These are phyloP conservation scores for Exidia glandulosa DNA, from an alignment of 768 basidiomycete genomes.

Conservation along the genomic window DNA sequence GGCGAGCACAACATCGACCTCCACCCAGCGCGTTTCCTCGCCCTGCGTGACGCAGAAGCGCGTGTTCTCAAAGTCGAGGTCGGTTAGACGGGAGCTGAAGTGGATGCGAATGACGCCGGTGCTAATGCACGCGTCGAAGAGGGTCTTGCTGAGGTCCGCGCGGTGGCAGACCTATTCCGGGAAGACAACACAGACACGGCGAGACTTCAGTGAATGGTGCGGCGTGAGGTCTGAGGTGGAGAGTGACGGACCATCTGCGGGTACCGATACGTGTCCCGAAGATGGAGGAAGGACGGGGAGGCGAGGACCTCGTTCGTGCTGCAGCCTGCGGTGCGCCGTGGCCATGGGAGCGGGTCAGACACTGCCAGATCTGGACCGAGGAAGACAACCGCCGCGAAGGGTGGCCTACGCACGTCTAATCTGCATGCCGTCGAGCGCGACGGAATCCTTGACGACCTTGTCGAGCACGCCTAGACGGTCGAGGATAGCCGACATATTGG, in stretches of 20 bases:
- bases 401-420: neutral
- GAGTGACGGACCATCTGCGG: neutral
- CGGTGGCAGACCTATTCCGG: slow-evolving; percentile 21
- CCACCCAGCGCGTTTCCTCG: slow-evolving; percentile 12
- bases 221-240: too few relatives aligned
- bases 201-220: slow-evolving; percentile 3
- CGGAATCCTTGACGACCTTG: neutral
- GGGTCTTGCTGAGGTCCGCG: slow-evolving; percentile 19
- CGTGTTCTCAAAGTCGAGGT: slow-evolving; percentile 18
- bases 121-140: slow-evolving; percentile 18
- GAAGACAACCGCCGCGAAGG: too few relatives aligned
- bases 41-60: slow-evolving; percentile 10
- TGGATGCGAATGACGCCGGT: slow-evolving; percentile 19
- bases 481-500: neutral
- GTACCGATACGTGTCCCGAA: neutral
- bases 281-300: neutral
- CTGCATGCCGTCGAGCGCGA: neutral
- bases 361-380: too few relatives aligned
- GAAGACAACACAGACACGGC: neutral
- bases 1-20: slow-evolving; percentile 25
- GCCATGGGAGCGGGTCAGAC: too few relatives aligned
- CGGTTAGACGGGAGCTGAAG: slow-evolving; percentile 14
- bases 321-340: neutral
- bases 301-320: neutral
- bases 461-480: neutral